A percentile compares a stretch with the other conserved stretches of the same genome.
phyloP scores from a whole-genome alignment of 2,329 filamentous ascomycete genomes.

The Hymenoscyphus infarciens region DNA sequence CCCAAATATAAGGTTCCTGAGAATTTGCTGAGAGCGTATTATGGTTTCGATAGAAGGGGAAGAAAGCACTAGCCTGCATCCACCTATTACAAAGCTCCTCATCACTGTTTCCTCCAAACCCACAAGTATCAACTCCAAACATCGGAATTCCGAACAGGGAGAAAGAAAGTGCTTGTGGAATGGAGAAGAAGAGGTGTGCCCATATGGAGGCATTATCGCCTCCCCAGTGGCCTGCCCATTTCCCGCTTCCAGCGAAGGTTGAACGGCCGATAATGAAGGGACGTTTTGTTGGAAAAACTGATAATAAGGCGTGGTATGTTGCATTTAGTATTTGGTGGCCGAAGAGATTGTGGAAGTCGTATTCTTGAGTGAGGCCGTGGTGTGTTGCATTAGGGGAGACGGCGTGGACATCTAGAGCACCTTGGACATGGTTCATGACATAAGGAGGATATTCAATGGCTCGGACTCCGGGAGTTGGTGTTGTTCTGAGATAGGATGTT shows the following conservation, averaged over 20 bases:
- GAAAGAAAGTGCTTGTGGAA: conserved; percentile 58
- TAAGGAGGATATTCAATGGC: conserved; percentile 38
- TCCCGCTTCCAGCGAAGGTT: conserved; percentile 70
- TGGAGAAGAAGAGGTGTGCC: conserved; percentile 56
- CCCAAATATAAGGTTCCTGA: conserved; percentile 74
- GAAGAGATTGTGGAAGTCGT: conserved; percentile 76
- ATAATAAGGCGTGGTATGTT: conserved; percentile 51
- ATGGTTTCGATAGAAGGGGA: conserved; percentile 74
- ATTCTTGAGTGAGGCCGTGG: conserved; percentile 62
- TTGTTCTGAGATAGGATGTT: not conserved
- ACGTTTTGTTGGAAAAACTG: conserved; percentile 48
- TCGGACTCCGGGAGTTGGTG: not conserved
- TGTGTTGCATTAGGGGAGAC: conserved; percentile 66
- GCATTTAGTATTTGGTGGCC: conserved; percentile 73
- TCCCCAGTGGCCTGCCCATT: conserved; percentile 59
- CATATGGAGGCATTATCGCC: conserved; percentile 57
- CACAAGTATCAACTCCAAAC: conserved; percentile 72
- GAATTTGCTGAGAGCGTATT: conserved; percentile 49
- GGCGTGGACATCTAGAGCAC: conserved; percentile 53
- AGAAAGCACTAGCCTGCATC: conserved; percentile 69
- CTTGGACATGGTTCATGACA: conserved; percentile 42
- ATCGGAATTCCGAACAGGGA: conserved; percentile 66
- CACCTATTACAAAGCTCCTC: conserved; percentile 70
- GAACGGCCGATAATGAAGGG: conserved; percentile 73
- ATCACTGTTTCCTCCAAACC: conserved; percentile 64